Conservation (phyloP, 2,329 filamentous ascomycete genomes). For the Blumeria hordei region DNA sequence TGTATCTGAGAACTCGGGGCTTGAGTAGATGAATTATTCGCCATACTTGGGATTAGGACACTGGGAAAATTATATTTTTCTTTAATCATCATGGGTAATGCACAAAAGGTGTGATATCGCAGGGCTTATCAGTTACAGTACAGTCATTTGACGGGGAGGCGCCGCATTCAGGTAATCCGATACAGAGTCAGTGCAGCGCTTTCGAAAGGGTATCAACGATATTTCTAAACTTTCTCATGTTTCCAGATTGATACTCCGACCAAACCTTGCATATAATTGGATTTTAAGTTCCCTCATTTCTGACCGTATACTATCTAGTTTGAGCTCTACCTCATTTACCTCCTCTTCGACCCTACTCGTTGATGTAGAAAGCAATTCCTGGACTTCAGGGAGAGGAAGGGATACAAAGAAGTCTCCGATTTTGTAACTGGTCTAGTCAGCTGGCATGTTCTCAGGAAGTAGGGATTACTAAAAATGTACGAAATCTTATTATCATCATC, state of each 20-base stretch:
- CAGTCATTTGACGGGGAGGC: too few relatives aligned
- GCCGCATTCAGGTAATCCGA: too few relatives aligned
- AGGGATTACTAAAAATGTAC: slow-evolving; percentile 21
- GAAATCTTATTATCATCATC: slow-evolving; percentile 88
- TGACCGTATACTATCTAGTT: slow-evolving; percentile 48
- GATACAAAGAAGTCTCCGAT: slow-evolving; percentile 91
- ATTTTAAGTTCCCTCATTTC: slow-evolving; percentile 84
- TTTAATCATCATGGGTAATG: too few relatives aligned
- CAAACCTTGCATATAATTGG: slow-evolving; percentile 80
- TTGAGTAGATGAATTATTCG: too few relatives aligned
- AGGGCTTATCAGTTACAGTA: too few relatives aligned
- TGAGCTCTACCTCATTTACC: slow-evolving; percentile 52
- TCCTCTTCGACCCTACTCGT: slow-evolving; percentile 54
- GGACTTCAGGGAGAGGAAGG: slow-evolving; percentile 59
- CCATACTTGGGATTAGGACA: too few relatives aligned
- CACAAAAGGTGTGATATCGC: too few relatives aligned
- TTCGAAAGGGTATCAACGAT: too few relatives aligned
- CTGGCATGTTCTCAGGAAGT: too few relatives aligned
- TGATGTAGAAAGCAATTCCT: slow-evolving; percentile 55
- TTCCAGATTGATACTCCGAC: slow-evolving; percentile 90
- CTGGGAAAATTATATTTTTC: too few relatives aligned
- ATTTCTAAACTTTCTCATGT: slow-evolving; percentile 22
- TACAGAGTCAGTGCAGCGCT: too few relatives aligned
- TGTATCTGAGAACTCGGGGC: too few relatives aligned
- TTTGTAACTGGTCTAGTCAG: slow-evolving; percentile 44